Percentiles rank a stretch among this genome's conserved stretches.
phyloP scores from a whole-genome alignment of 768 basidiomycete species.

The Porpolomopsis calyptriformis region DNA sequence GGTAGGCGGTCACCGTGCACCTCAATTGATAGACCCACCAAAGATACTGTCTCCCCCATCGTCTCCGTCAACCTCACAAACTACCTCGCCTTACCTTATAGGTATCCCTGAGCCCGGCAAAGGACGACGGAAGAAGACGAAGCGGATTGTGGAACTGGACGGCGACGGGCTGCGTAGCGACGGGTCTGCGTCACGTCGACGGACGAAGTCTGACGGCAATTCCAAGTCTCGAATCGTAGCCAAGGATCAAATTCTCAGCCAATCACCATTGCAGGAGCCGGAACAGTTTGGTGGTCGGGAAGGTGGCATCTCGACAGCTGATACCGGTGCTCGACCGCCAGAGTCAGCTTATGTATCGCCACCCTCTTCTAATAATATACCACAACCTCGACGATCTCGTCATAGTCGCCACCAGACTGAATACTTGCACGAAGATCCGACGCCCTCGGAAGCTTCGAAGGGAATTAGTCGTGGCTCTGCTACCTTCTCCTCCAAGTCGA shows the following conservation, averaged over 20 bases:
- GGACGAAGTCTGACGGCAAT: slow-evolving; percentile 23
- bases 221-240: slow-evolving; percentile 16
- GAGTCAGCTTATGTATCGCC: not conserved
- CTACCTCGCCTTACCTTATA: slow-evolving; percentile 35
- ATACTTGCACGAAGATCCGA: slow-evolving; percentile 20
- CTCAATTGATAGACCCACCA: slow-evolving; percentile 7
- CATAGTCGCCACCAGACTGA: slow-evolving; percentile 46
- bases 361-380: not conserved
- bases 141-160: slow-evolving; percentile 73
- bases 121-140: slow-evolving; percentile 48
- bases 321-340: not conserved
- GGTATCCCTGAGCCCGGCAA: slow-evolving; percentile 29
- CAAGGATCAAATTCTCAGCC: slow-evolving; percentile 8
- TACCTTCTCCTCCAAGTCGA: slow-evolving; percentile 31
- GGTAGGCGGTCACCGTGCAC: slow-evolving; percentile 32
- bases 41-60: slow-evolving; percentile 12
- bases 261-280: slow-evolving; percentile 6
- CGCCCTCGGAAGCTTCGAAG: slow-evolving; percentile 8
- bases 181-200: slow-evolving; percentile 21
- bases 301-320: not conserved
- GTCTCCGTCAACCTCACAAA: slow-evolving; percentile 32
- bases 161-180: slow-evolving; percentile 40
- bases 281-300: slow-evolving; percentile 7
- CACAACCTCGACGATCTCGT: slow-evolving; percentile 20
- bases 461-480: slow-evolving; percentile 16